Evolutionary conservation across 306 rosid genomes (phyloP).

Genomic region (Cucumis cinereus): DNA sequence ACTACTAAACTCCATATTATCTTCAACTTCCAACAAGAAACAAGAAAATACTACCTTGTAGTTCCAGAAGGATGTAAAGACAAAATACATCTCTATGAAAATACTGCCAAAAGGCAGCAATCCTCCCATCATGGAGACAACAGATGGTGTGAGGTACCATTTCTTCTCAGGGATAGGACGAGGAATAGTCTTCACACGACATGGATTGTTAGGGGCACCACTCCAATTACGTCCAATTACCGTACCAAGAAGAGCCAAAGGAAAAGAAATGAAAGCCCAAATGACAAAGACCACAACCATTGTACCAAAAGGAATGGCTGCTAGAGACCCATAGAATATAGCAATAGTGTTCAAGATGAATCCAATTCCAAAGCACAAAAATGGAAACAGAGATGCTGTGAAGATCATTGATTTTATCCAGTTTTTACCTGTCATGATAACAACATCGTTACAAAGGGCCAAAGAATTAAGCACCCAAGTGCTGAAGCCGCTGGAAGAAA

Average conservation of each 20-base stretch:
- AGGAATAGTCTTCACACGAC: constrained; percentile 98
- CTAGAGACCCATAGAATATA: constrained; percentile 93
- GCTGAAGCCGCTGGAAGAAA: not conserved
- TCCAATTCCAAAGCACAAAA: constrained; percentile 96
- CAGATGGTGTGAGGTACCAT: constrained; percentile 98
- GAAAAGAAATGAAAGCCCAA: constrained; percentile 98
- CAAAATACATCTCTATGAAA: constrained; percentile 99
- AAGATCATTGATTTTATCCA: constrained; percentile 99
- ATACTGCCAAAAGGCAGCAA: constrained; percentile 98
- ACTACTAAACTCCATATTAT: not conserved
- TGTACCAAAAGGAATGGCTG: constrained; percentile 98
- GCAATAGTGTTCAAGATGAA: constrained; percentile 85
- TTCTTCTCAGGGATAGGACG: constrained; percentile 99
- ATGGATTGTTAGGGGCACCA: constrained; percentile 97
- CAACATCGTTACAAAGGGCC: not conserved
- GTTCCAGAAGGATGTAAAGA: constrained; percentile 99
- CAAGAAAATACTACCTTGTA: constrained; percentile 37
- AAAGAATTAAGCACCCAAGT: not conserved
- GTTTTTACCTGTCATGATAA: constrained; percentile 47
- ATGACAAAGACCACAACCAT: constrained; percentile 96
- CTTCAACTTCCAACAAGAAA: not conserved
- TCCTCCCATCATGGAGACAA: constrained; percentile 98
- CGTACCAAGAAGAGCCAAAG: constrained; percentile 97
- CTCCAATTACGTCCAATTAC: constrained; percentile 99
- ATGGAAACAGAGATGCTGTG: constrained; percentile 93